phyloP scores from a whole-genome alignment of 2,329 filamentous ascomycete genomes.

The Pyricularia pennisetigena region DNA sequence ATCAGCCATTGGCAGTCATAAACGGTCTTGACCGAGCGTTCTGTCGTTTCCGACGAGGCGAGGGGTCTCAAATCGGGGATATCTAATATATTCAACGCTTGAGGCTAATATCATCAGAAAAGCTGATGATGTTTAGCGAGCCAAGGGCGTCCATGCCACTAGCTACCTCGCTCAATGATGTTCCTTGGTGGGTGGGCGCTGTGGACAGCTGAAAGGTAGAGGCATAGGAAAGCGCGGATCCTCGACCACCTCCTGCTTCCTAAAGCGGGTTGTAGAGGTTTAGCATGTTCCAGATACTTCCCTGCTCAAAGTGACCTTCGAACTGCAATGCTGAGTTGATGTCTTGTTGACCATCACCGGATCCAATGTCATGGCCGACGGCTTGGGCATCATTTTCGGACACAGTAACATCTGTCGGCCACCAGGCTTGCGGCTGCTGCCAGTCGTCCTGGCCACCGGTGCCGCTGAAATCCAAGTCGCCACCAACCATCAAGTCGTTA shows the following conservation, averaged over 20 bases:
- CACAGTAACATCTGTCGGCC: neutral
- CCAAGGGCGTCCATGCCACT: too few relatives aligned
- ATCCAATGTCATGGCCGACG: neutral
- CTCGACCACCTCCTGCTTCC: neutral
- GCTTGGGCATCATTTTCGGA: neutral
- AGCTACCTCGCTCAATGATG: too few relatives aligned
- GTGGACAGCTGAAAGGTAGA: neutral
- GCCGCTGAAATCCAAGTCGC: constrained; percentile 11
- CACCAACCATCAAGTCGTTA: constrained; percentile 38
- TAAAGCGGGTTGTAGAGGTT: constrained; percentile 32
- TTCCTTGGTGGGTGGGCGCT: too few relatives aligned
- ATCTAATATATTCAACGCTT: neutral
- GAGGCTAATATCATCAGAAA: neutral
- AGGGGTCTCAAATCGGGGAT: neutral
- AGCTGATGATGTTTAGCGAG: too few relatives aligned
- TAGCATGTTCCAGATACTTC: constrained; percentile 46
- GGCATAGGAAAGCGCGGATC: neutral
- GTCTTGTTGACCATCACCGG: constrained; percentile 6
- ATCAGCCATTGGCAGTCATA: neutral
- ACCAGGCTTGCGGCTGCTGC: neutral
- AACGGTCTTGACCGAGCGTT: neutral
- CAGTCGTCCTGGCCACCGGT: constrained; percentile 8
- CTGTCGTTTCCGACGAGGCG: neutral
- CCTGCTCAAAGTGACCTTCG: constrained; percentile 42
- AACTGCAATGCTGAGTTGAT: constrained; percentile 32